phyloP scores from a whole-genome alignment of 139 green algal species.

The Chlamydomonas sp. region DNA sequence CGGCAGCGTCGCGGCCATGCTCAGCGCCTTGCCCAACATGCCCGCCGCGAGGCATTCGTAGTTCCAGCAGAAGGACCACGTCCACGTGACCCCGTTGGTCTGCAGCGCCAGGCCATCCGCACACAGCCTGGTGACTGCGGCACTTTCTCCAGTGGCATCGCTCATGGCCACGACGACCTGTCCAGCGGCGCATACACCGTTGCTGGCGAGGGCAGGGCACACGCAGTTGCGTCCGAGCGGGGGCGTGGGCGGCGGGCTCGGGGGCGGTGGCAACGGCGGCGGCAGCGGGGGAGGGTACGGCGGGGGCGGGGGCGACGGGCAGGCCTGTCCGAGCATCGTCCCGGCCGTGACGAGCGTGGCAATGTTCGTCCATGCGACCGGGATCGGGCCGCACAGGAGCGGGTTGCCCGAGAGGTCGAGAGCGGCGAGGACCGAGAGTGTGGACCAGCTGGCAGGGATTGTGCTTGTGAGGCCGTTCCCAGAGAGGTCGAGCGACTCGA shows the following conservation, averaged over 20 bases:
- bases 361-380: not conserved
- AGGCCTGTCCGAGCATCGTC: not conserved
- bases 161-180: not conserved
- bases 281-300: not conserved
- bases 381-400: slow-evolving; percentile 7
- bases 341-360: not conserved
- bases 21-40: not conserved
- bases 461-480: not conserved
- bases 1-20: not conserved
- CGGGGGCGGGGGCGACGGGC: not conserved
- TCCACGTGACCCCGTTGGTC: too few relatives aligned
- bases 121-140: too few relatives aligned
- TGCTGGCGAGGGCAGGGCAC: not conserved
- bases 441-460: not conserved
- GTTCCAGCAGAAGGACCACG: slow-evolving; percentile 1
- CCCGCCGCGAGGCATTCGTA: not conserved
- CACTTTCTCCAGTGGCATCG: too few relatives aligned
- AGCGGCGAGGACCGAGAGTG: slow-evolving; percentile 1
- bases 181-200: not conserved
- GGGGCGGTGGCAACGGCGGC: not conserved
- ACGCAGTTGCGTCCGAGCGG: not conserved
- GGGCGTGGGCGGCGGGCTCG: not conserved
- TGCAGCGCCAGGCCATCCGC: too few relatives aligned
- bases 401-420: slow-evolving; percentile 11
- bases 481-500: slow-evolving; percentile 1